These are phyloP conservation scores for Xylaria palmicola DNA, from an alignment of 495 filamentous ascomycete species.

Conservation along the genomic window DNA sequence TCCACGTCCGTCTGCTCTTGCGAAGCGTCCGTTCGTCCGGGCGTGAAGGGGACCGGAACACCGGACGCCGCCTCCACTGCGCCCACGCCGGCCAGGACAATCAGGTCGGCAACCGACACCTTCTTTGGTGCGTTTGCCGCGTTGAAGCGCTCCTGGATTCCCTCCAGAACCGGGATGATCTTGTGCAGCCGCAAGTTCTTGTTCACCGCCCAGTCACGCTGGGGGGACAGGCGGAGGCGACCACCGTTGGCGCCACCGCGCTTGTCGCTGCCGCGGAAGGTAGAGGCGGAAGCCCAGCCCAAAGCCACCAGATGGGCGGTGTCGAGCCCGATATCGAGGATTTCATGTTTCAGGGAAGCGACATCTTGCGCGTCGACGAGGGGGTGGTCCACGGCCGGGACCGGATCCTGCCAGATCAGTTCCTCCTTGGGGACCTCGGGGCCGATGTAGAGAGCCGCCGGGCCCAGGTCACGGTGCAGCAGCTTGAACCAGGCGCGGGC, in stretches of 20 bases:
- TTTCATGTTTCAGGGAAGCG: slow-evolving; percentile 60
- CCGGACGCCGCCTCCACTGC: slow-evolving; percentile 68
- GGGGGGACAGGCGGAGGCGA: slow-evolving; percentile 68
- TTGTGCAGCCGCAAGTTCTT: slow-evolving; percentile 58
- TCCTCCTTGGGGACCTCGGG: slow-evolving; percentile 65
- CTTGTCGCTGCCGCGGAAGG: slow-evolving; percentile 74
- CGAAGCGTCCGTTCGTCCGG: slow-evolving; percentile 50
- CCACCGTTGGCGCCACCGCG: slow-evolving; percentile 74
- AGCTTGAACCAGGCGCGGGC: slow-evolving; percentile 76
- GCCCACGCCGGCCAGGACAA: slow-evolving; percentile 66
- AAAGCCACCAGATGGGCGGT: slow-evolving; percentile 56
- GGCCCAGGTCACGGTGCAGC: slow-evolving; percentile 71
- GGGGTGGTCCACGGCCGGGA: slow-evolving; percentile 55
- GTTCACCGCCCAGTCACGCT: slow-evolving; percentile 68
- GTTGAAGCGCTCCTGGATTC: slow-evolving; percentile 63
- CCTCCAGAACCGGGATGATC: slow-evolving; percentile 58
- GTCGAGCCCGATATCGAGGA: slow-evolving; percentile 56
- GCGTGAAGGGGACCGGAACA: slow-evolving; percentile 45
- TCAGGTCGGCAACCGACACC: slow-evolving; percentile 69
- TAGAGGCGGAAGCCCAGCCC: slow-evolving; percentile 69
- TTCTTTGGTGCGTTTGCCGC: slow-evolving; percentile 55
- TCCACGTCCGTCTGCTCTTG: slow-evolving; percentile 64
- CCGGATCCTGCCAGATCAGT: slow-evolving; percentile 64
- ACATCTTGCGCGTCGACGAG: slow-evolving; percentile 59
- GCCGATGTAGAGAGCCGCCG: slow-evolving; percentile 63